Evolutionary conservation across 306 rosid genomes (phyloP), one percentile per base, ranked within the genome.

Genomic region (Trifolium fragiferum): DNA sequence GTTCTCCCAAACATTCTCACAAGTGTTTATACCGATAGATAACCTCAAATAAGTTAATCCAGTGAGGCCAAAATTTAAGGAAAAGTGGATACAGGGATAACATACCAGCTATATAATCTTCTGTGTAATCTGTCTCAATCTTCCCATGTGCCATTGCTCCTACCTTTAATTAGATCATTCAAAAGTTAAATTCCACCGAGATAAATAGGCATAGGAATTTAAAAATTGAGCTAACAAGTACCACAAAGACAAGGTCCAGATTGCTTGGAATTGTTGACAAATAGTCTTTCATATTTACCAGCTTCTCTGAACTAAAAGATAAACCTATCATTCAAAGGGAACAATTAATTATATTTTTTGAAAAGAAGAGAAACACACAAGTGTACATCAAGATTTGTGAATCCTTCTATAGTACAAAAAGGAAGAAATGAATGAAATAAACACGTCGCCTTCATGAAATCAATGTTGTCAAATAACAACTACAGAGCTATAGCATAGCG

Each of bases 211-310:
- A 59, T 7, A 43, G 62, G 71, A 62, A 32, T 16, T 30, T 30
- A 38, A 76, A 68, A 70, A 35, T 43, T 20, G 67, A 66, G 46
- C 66, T 58, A 25, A 27, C 11, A 35, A 67, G 51, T 91, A 93
- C 97, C 97, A 89, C 98, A 83, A 93, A 93, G 78, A 89, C 97
- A 78, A 87, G 84, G 76, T 87, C 84, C 8, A 4, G 16, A 35
- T 83, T 71, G 73, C 60, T 74, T 47, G 78, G 64, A 75, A 66
- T 55, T 13, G 71, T 41, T 66, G 71, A 66, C 11, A 66, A 25
- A 14, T 89, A 91, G 7, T 84, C 89, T 1, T 64, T 55, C 79
- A 93, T 75, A 50, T 71, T 18, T 44, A 93, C 89, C 72, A 91
- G 80, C 84, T 89, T 91, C 14, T 89, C 78, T 6, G 94, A 89